phyloP scores from a whole-genome alignment of 805 yeast species.

The Candida ficus region DNA sequence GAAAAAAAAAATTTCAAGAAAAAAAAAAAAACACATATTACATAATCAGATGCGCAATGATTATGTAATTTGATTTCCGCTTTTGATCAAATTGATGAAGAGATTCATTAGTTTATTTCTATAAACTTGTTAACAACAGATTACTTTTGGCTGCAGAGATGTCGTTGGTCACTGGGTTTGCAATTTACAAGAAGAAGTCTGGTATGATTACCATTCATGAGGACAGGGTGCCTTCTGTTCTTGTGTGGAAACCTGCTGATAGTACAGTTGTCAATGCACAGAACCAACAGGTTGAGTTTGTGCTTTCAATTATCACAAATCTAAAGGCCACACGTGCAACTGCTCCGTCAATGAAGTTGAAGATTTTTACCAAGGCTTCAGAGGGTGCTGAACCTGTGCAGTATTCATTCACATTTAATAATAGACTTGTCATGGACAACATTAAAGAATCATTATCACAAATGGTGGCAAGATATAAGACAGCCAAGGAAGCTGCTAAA shows the following conservation, averaged over 20 bases:
- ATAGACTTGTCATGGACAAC: slow-evolving; percentile 69
- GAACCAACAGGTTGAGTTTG: slow-evolving; percentile 28
- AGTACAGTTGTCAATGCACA: slow-evolving; percentile 23
- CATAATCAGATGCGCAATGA: not conserved
- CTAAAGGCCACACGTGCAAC: slow-evolving; percentile 68
- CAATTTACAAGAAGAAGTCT: slow-evolving; percentile 46
- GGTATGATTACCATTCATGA: slow-evolving; percentile 55
- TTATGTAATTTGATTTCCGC: not conserved
- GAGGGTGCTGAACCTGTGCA: slow-evolving; percentile 27
- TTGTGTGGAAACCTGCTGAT: slow-evolving; percentile 58
- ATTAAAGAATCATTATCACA: slow-evolving; percentile 64
- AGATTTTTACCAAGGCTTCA: slow-evolving; percentile 41
- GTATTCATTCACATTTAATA: slow-evolving; percentile 57
- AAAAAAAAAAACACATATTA: not conserved
- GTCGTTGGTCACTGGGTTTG: slow-evolving; percentile 46
- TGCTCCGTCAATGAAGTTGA: slow-evolving; percentile 62
- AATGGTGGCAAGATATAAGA: slow-evolving; percentile 58
- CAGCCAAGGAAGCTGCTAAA: slow-evolving; percentile 24
- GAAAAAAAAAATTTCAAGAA: slow-evolving; percentile 1
- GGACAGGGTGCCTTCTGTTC: slow-evolving; percentile 48
- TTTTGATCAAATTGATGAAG: no score
- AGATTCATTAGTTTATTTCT: no score
- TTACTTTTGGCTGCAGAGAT: no score
- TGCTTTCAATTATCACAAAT: slow-evolving; percentile 38
- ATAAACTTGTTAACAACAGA: no score